Base-by-base conservation (phyloP, 2,329 filamentous ascomycete genomes). In the Boeremia exigua region DNA sequence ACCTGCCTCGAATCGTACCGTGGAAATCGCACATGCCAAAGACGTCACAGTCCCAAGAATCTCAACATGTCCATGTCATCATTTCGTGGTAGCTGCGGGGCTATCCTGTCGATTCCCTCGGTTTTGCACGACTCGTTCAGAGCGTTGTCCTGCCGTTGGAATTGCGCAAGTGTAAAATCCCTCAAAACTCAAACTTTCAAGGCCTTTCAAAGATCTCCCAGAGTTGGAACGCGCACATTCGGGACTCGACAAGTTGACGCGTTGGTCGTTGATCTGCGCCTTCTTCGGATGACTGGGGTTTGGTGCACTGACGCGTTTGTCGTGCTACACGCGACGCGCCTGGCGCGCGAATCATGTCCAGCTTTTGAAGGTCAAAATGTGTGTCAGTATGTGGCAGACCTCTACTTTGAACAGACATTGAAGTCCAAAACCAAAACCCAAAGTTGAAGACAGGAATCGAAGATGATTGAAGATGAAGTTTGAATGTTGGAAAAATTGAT, bases 401-500 rank as follows among this genome's bases (percentile, higher is more conserved):
- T 15, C 6, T 8, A 17, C 14, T 5, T 23, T 23, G 19, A 5
- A 2, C 19, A 2, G 19, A 23, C 19, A 23, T 23, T 5, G 23
- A 32, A 23, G 6, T 6, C 28, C 17, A 15, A 23, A 32, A 29
- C 6, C 14, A 28, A 23, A n/a, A 42, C 44, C 39, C n/a, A 33
- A 6, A 37, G 5, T 6, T 23, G 19, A 5, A 30, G 28, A 30
- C n/a, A 23, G 11, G 14, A 48, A 33, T 10, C 5, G 19, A 23
- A 23, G 54, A 39, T 47, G 57, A 23, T 30, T 47, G 19, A 27
- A 34, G 30, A 40, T 34, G 3, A 34, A n/a, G 27, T 48, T 17
- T 74, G 71, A 75, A 74, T 56, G 68, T 73, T 66, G 68, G 73
- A 72, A 73, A 62, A 72, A 71, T 72, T 72, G 65, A 72, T 74